Base-by-base conservation (phyloP, 768 basidiomycete genomes). In the Neoboletus subvelutipes region DNA sequence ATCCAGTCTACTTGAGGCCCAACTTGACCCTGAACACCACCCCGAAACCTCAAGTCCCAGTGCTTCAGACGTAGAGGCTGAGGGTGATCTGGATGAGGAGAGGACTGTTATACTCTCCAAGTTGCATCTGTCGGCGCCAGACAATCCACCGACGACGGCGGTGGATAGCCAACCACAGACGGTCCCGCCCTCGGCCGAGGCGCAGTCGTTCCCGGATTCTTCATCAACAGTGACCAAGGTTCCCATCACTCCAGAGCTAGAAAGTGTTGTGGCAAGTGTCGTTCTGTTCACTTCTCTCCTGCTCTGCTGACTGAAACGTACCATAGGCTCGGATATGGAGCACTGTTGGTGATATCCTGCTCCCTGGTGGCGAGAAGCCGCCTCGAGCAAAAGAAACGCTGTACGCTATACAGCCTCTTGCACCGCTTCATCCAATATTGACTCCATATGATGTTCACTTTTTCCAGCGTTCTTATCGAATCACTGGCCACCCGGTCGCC, bases 301-400 rank as follows among this genome's bases (percentile, higher is more conserved):
- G 3, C 5, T 13, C 17, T 45, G 2, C 45, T 52, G 22, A 5
- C 29, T 48, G 31, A 58, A 40, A 11, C 5, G 13, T 13, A 5
- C 4, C 39, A 9, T 60, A 92, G 90, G 67, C 78, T 28, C 89
- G 83, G 65, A 86, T 92, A 60, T 88, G 88, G 87, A 58, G 75
- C 12, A 82, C 84, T 11, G 75, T 85, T 12, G 82, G 85, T 20
- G 88, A 90, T 45, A 73, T 84, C 36, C 76, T 91, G 18, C 79
- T 82, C 73, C 82, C 83, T 18, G 82, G 81, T 42, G 71, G 68
- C 15, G 74, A 68, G 52, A 79, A 77, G 52, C 77, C 80, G 26
- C 80, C 80, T 36, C 76, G 72, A 28, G 79, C 82, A 28, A 84
- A 83, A 62, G 84, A 86, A 63, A 87, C 81, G 1, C 77, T 90